Evolutionary conservation across 2,329 filamentous ascomycete genomes (phyloP), one percentile per base, ranked within the genome.

Genomic region (Phialocephala subalpina): DNA sequence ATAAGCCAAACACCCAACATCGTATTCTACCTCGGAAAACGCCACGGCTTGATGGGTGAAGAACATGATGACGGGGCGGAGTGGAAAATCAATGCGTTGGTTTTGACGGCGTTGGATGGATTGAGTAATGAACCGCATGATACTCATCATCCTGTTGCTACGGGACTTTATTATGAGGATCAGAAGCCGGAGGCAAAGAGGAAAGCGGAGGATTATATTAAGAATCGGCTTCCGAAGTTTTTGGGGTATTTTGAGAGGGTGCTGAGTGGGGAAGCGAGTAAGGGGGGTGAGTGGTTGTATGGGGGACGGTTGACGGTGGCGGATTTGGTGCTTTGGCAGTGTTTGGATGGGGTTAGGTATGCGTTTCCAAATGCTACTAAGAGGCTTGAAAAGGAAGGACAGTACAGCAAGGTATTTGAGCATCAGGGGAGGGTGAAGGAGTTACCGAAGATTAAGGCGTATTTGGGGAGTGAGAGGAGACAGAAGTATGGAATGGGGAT

Each of bases 1-100:
- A 83, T 95, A 72, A 84, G 80, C 74, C 92, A 95, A 79, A 91
- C 90, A 1, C 82, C 91, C 42, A 92, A 89, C 75, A 93, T 95
- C 72, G 81, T 94, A 18, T 77, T 88, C 8, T 95, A 94, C 77
- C 81, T 95, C 0, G 83, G 82, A 0, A 82, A 83, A 2, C 58
- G 64, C 35, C 61, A 70, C 0, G 69, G 67, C 1, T 55, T 72
- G 4, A 67, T 67, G 3, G 63, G 63, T 5, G 38, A 29, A 0
- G 45, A 16, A 3, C 64, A 67, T 6, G 79, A 81, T 1, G 79
- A 80, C 1, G 69, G 27, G 18, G 49, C 49, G 3, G 25, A 27
- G 49, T 53, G 85, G 68, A 83, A 85, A 63, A 80, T 93, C 67
- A 88, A 92, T 65, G 83, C 82, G 57, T 82, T 94, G 33, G 82